These are phyloP conservation scores for Rhododendron kiyosumense DNA, from an alignment of 148 eudicot species.

Conservation along the genomic window DNA sequence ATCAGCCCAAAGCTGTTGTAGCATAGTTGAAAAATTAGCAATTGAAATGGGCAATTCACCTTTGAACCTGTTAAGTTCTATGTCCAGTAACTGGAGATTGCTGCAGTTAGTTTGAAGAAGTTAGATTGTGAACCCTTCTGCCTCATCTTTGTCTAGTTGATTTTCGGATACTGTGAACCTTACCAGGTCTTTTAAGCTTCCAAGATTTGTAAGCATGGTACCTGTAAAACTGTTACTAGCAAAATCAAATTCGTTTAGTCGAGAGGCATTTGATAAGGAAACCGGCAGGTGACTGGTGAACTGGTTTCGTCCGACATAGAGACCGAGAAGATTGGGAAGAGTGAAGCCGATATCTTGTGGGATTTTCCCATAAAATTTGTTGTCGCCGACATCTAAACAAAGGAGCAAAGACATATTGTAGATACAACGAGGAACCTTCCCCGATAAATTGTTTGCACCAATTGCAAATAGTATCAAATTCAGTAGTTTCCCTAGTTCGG, in stretches of 20 bases:
- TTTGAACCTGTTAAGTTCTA: neutral
- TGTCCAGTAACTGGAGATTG: neutral
- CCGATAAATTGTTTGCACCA: no score
- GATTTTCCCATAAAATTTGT: no score
- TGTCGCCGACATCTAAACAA: accelerated
- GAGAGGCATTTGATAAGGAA: no score
- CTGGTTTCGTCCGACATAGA: no score
- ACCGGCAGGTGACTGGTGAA: no score
- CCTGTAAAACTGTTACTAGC: neutral
- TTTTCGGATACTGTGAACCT: neutral
- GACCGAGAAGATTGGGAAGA: no score
- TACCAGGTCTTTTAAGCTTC: constrained; percentile 1
- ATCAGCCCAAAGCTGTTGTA: neutral
- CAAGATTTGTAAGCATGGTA: constrained; percentile 1
- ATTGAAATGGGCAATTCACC: neutral
- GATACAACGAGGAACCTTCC: no score
- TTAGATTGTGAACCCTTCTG: constrained; percentile 9
- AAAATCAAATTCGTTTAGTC: neutral
- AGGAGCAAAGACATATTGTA: no score
- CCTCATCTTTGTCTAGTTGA: neutral
- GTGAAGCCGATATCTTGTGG: no score
- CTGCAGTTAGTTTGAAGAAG: neutral
- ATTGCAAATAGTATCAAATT: no score
- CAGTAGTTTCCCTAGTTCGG: neutral
- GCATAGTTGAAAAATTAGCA: neutral